These are phyloP conservation scores for Oryza brachyantha DNA, from an alignment of 176 grass and related monocot genomes.

Conservation along the genomic window DNA sequence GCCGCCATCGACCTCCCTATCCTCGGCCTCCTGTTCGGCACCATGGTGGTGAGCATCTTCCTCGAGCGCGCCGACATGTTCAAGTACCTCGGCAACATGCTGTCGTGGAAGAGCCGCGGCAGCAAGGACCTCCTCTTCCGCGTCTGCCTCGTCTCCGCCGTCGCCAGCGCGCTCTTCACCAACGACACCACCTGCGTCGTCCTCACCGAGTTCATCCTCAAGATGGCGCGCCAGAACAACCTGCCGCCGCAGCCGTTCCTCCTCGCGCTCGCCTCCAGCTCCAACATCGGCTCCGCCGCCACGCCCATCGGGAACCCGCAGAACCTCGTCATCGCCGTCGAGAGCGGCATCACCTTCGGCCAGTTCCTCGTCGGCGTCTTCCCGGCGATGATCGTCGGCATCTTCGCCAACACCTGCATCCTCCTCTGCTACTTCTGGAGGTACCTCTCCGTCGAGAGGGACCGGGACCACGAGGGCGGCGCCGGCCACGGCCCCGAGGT, in stretches of 20 bases:
- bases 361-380: constrained; percentile 69
- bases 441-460: constrained; percentile 51
- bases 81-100: constrained; percentile 72
- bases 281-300: constrained; percentile 81
- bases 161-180: constrained; percentile 92
- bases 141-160: constrained; percentile 78
- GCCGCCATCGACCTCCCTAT: constrained; percentile 87
- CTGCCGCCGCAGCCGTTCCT: constrained; percentile 95
- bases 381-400: constrained; percentile 78
- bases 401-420: constrained; percentile 60
- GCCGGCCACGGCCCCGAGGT: constrained; percentile 22
- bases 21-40: constrained; percentile 91
- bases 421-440: constrained; percentile 79
- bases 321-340: constrained; percentile 90
- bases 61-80: constrained; percentile 98
- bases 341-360: constrained; percentile 77
- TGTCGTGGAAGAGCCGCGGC: constrained; percentile 77
- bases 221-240: constrained; percentile 86
- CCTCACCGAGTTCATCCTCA: constrained; percentile 97
- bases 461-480: constrained; percentile 42
- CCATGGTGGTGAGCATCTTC: constrained; percentile 92
- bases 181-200: constrained; percentile 99
- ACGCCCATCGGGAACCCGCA: constrained; percentile 98
- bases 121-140: constrained; percentile 89
- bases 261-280: constrained; percentile 81